Base-by-base conservation (phyloP, 768 basidiomycete genomes). In the Fibroporia radiculosa region DNA sequence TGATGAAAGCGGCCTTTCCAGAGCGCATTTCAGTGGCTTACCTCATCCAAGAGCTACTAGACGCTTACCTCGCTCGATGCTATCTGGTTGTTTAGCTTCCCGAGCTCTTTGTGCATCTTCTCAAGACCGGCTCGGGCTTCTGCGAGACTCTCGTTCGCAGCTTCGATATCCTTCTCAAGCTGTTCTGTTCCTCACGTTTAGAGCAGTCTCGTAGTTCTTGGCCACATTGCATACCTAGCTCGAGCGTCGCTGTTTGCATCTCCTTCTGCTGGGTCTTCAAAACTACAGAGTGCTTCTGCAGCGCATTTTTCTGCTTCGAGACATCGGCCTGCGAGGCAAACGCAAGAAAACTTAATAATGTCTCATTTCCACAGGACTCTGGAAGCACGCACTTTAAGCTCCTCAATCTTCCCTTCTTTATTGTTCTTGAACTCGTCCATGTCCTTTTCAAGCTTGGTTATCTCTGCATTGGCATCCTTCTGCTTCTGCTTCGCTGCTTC, bases 351-450 rank as follows among this genome's bases (percentile, higher is more conserved):
- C 28, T 18, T 1, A 23, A 37, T 4, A 38, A 12, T 3, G 23
- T 25, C 22, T 16, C 7, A 18, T 20, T 39, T 28, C 7, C 19
- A 42, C 20, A 47, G 25, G 11, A 10, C 46, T 24, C 14, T 22
- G 28, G 25, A 23, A 26, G 4, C 12, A 49, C 68, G 36, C 46
- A 87, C 93, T 72, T 93, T 96, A 51, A 98, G 77, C 60, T 98
- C 87, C 14, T 84, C 85, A 44, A 90, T 86, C 66, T 98, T 98
- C 37, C 92, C 91, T 40, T 97, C 96, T 62, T 96, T 96, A 69
- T 99, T 93, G 65, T 93, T 85, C 70, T 96, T 93, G 72, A 99
- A 97, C 68, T 98, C 96, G 44, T 78, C 79, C 92, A 99, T 98
- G 61, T 99, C 96, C 56, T 84, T 84, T 66, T 98, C 91, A 19